Base-by-base conservation (phyloP, 768 basidiomycete species). In the Russula emetica region DNA sequence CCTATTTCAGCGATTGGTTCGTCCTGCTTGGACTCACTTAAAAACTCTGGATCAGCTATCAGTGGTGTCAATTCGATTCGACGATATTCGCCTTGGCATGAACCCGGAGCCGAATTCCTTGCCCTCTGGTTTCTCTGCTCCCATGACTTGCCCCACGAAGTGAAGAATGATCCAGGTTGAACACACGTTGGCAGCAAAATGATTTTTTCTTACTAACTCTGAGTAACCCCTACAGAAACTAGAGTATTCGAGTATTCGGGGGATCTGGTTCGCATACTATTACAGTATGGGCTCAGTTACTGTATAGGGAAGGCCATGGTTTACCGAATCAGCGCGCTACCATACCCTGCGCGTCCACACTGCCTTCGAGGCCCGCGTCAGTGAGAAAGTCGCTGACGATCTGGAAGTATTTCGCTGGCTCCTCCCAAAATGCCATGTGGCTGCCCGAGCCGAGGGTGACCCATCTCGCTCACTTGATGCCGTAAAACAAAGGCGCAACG, bases 351-450 rank as follows among this genome's bases (percentile, higher is more conserved):
- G 45, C 30, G 36, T 20, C n/a, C 30, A n/a, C 14, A 16, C 34
- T 32, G 22, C 49, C 24, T 13, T 38, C 24, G 5, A 53, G 30
- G 40, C 45, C 42, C 7, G 51, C 11, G 10, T 64, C 58, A 8
- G 20, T 16, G 52, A 64, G 63, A n/a, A 64, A 60, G 18, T 68
- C 59, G 7, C 64, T 63, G 26, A 70, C 30, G 36, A 70, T 42
- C 36, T 57, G 14, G 16, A 67, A 20, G 55, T 60, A 70, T 50
- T 58, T 61, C 9, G 62, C 67, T 11, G 60, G 61, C 38, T 71
- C 69, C 57, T 70, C 70, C 44, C 63, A 60, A 34, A 58, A 55
- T 16, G 66, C 57, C 55, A 64, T 60, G 56, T 70, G 70, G n/a
- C 61, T 61, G n/a, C 67, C 65, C 24, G 60, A 38, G 26, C 45